Conservation (phyloP, 2,329 filamentous ascomycete species). For the Pseudogymnoascus sp. region DNA sequence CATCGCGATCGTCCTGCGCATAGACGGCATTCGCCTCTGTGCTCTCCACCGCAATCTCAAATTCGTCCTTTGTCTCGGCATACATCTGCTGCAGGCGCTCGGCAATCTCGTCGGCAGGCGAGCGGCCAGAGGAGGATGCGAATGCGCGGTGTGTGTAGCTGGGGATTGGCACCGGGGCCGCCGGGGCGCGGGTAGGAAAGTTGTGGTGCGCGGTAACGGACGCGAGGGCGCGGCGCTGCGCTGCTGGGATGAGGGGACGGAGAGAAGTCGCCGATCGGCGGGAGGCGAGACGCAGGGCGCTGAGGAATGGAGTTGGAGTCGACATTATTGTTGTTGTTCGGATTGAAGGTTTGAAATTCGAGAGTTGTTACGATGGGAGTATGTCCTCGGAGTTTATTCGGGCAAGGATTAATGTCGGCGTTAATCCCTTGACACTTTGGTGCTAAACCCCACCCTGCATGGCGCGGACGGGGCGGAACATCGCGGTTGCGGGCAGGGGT, state of each 20-base stretch:
- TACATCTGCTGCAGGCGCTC: constrained; percentile 30
- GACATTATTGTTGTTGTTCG: not conserved
- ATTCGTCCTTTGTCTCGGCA: constrained; percentile 39
- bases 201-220: not conserved
- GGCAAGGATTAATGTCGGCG: not conserved
- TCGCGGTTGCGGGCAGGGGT: constrained; percentile 6
- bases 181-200: not conserved
- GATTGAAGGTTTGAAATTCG: not conserved
- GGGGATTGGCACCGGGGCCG: not conserved
- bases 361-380: not conserved
- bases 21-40: constrained; percentile 39
- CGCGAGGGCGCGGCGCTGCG: not conserved
- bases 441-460: constrained; percentile 8
- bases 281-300: not conserved
- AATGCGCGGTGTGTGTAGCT: not conserved
- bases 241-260: not conserved
- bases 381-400: not conserved
- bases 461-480: not conserved
- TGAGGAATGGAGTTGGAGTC: not conserved
- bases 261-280: not conserved
- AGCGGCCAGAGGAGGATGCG: not conserved
- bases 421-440: not conserved
- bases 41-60: constrained; percentile 42
- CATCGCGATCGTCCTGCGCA: constrained; percentile 38
- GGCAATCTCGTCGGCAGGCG: constrained; percentile 21